Base-by-base conservation (phyloP, 306 rosid genomes). In the Clitoria ternatea region DNA sequence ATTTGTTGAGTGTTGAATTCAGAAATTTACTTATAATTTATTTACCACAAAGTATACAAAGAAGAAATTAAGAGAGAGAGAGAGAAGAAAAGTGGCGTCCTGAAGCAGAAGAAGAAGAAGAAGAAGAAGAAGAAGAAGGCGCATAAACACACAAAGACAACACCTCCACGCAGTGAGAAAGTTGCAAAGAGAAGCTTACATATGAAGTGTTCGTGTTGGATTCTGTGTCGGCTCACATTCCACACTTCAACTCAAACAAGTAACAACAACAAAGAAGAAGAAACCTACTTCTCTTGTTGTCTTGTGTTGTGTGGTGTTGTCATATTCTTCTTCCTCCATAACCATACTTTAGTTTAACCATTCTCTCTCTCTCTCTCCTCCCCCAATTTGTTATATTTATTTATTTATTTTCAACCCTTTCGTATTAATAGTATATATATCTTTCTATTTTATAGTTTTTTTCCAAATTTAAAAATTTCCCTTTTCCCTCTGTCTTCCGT, bases 401-500 rank as follows among this genome's bases (percentile, higher is more conserved):
- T n/a, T n/a, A n/a, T n/a, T n/a, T n/a, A n/a, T n/a, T n/a, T 68
- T 47, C 61, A 29, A 33, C 66, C 76, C 56, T 42, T 7, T 42
- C 49, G 0, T 54, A 57, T 35, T 61, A 18, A 43, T 67, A 66
- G 10, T 66, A 43, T 44, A 24, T 30, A 18, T 62, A 3, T 13
- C 17, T 8, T 32, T 61, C 24, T 20, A 27, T 73, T 23, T 56
- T 6, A 19, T 2, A 7, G 14, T 72, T 64, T 71, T 66, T 29
- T 64, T 39, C 59, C 70, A 80, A 63, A 12, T 77, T 78, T 70
- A 11, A 42, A 72, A 74, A 2, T 23, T 20, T 40, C 69, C 74
- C 61, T 6, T 78, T 70, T 61, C 75, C 72, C 80, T 45, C 61
- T 68, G 77, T 50, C 65, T 61, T 80, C 72, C 74, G 88, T 85